Evolutionary conservation across 176 grass and related monocot genomes (phyloP), one percentile per base, ranked within the genome.

Genomic region (Pharus latifolius): DNA sequence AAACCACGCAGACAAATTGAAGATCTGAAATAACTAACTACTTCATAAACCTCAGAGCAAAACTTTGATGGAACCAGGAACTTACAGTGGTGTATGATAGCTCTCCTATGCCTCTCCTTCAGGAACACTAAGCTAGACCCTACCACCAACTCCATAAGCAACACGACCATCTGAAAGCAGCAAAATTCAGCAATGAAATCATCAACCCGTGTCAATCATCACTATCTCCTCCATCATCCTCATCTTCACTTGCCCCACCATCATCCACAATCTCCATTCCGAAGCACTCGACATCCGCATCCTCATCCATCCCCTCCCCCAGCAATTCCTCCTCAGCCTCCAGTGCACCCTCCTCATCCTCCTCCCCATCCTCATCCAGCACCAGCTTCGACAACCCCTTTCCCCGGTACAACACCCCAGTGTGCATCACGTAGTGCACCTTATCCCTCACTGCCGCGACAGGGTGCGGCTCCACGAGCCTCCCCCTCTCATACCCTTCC

Each of bases 391-490:
- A 84, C 80, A 80, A 49, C 42, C 86, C 89, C 70, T 87, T 96
- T 2, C 88, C 88, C 0, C 86, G 54, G 65, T 78, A 96, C 67
- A 96, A n/a, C 4, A 92, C 65, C 6, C 89, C 86, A 20, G 93
- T 96, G 33, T 86, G 81, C 93, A 96, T 96, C 32, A 96, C 93
- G 70, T 92, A 89, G 28, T 85, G 52, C 74, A 89, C 86, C 65
- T 96, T 96, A 47, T 92, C 83, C 49, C 93, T 88, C 77, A 96
- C 48, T 6, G 49, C 41, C 0, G 88, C 59, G 0, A 96, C 48
- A 23, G 89, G 77, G 38, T 96, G 86, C 30, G 45, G 89, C 33
- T 90, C 86, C 65, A 96, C 89, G 11, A 96, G 83, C 80, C 90
- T 89, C 31, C 92, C 92, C 80, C 74, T 89, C 52, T 96, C 80